Evolutionary conservation across 2,329 filamentous ascomycete species (phyloP).

Genomic region (Colletotrichum echinochloae): DNA sequence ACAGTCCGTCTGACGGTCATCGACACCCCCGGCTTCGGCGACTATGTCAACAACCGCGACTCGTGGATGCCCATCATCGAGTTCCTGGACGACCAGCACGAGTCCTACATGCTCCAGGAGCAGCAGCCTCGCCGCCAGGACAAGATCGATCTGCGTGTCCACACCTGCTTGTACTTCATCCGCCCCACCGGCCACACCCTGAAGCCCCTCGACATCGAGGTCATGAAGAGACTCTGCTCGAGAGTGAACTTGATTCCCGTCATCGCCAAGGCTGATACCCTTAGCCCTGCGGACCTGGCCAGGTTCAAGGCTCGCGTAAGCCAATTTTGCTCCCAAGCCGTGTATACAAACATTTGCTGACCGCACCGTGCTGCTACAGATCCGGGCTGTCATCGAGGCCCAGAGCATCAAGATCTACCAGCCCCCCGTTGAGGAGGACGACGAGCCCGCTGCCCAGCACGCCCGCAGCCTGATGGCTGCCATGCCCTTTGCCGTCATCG

Average conservation of each 20-base stretch:
- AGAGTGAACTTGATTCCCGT: conserved; percentile 99
- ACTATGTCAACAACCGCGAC: conserved; percentile 99
- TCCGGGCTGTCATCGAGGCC: conserved; percentile 94
- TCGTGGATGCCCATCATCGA: conserved; percentile 99
- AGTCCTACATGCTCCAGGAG: conserved; percentile 99
- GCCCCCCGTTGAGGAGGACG: conserved; percentile 96
- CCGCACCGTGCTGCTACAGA: conserved; percentile 63
- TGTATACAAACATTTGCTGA: conserved; percentile 24
- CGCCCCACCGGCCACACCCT: conserved; percentile 97
- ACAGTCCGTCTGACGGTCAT: conserved; percentile 97
- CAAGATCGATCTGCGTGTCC: conserved; percentile 99
- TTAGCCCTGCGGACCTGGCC: conserved; percentile 90
- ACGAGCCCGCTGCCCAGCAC: conserved; percentile 95
- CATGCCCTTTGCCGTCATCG: conserved; percentile 99
- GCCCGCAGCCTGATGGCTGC: conserved; percentile 94
- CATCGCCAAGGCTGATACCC: conserved; percentile 97
- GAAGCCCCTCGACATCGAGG: conserved; percentile 98
- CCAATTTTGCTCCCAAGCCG: conserved; percentile 41
- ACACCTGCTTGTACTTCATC: conserved; percentile 99
- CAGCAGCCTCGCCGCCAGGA: conserved; percentile 97
- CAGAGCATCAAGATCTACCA: conserved; percentile 99
- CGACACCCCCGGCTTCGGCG: conserved; percentile 97
- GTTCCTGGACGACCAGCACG: conserved; percentile 99
- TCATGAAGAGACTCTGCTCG: conserved; percentile 99
- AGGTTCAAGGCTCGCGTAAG: conserved; percentile 95